Base-by-base conservation (phyloP, 768 basidiomycete genomes). In the Serendipita indica region DNA sequence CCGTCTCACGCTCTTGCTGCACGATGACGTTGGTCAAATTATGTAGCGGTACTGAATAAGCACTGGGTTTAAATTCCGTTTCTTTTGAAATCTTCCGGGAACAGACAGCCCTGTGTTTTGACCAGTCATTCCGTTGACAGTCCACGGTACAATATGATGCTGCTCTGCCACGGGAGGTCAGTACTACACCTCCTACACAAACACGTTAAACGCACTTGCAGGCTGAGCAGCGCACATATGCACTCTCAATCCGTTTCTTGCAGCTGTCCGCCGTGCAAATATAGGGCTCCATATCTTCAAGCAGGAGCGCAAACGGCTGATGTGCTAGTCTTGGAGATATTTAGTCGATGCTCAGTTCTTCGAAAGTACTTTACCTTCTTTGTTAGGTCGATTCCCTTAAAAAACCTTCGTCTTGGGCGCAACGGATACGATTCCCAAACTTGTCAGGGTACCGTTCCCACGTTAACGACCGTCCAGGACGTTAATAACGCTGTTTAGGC, bases 141-240 rank as follows among this genome's bases (percentile, higher is more conserved):
- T 54, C 49, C 20, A 54, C 49, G n/a, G 20, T 54, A n/a, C 49
- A 54, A 54, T 54, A 54, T n/a, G 20, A 27, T 10, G 49, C 49
- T 10, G 30, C 49, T n/a, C 49, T 54, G 30, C n/a, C 16, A 46
- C 43, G 22, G 30, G 30, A 16, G 49, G 30, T 54, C 49, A 54
- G 22, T 22, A 16, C 10, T 16, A 54, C 16, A 54, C 7, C 4
- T 5, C 10, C 16, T n/a, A n/a, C 20, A 54, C 7, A 12, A 28
- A 54, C 7, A 54, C 30, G 22, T 54, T 25, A 25, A 10, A 27
- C 49, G n/a, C n/a, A 54, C 49, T 54, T 54, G 49, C 49, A 54
- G n/a, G 49, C 49, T 20, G 49, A 54, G 30, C 49, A 54, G 10
- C 49, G 49, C 20, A 54, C 49, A 32, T 30, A 54, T 54, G 49